phyloP scores from a whole-genome alignment of 805 yeast genomes.

The Schwanniomyces vanrijiae region DNA sequence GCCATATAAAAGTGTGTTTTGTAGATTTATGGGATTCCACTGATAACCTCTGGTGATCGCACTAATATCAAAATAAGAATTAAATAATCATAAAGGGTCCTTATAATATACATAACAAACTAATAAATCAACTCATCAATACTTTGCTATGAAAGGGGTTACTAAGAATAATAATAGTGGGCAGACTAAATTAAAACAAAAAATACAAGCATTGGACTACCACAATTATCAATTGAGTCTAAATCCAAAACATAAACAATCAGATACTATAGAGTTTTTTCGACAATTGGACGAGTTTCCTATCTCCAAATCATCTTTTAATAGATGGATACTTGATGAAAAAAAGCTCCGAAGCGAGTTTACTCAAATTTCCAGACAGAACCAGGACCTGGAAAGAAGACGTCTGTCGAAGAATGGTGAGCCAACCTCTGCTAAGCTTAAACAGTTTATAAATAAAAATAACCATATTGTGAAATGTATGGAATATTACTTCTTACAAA shows the following conservation, averaged over 20 bases:
- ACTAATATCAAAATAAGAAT: not conserved
- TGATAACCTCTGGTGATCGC: no score
- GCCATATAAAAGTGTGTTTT: no score
- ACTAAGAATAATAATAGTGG: not conserved
- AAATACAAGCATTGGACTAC: constrained; percentile 16
- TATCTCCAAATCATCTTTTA: constrained; percentile 15
- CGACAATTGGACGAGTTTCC: constrained; percentile 9
- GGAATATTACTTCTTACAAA: constrained; percentile 8
- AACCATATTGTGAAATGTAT: constrained; percentile 9
- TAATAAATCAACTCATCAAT: not conserved
- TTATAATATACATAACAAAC: not conserved
- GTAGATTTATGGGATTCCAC: no score
- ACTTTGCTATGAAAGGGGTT: not conserved
- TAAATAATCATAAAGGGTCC: not conserved
- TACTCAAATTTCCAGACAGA: constrained; percentile 4
- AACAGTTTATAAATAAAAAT: constrained; percentile 6
- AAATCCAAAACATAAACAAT: constrained; percentile 18
- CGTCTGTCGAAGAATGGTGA: constrained; percentile 4
- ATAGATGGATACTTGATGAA: constrained; percentile 16
- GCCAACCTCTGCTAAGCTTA: constrained; percentile 4
- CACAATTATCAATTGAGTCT: constrained; percentile 15
- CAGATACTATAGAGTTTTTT: constrained; percentile 17
- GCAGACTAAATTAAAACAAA: constrained; percentile 12
- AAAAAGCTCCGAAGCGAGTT: constrained; percentile 9
- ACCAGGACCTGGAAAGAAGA: constrained; percentile 2